phyloP scores from a whole-genome alignment of 352 stramenopile species.

The Thalassiosira mediterranea region DNA sequence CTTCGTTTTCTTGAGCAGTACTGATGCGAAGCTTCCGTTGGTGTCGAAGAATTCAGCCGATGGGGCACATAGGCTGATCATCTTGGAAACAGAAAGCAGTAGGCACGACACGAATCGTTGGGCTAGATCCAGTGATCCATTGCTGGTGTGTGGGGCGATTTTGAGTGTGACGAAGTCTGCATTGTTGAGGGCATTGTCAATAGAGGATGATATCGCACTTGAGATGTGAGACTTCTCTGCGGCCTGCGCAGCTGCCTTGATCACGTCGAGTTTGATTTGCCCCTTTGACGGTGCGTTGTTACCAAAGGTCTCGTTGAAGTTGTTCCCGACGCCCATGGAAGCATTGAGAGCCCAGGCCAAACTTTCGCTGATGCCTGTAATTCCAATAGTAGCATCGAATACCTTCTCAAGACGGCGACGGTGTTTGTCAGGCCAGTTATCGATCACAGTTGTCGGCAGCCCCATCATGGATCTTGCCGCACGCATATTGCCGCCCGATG shows the following conservation, averaged over 20 bases:
- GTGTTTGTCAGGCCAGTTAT: constrained; percentile 47
- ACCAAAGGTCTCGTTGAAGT: constrained; percentile 22
- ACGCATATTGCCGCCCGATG: constrained; percentile 3
- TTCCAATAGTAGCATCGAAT: constrained; percentile 2
- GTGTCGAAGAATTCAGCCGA: constrained; percentile 41
- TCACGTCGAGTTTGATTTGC: constrained; percentile 20
- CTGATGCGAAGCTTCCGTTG: constrained; percentile 47
- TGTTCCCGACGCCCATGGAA: constrained; percentile 1
- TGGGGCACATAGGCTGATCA: constrained; percentile 40
- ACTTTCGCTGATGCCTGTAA: constrained; percentile 22
- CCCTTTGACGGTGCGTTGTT: constrained; percentile 12
- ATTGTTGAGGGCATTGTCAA: constrained; percentile 45
- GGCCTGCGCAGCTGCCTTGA: constrained; percentile 22
- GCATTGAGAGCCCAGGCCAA: constrained; percentile 29
- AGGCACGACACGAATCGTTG: constrained; percentile 40
- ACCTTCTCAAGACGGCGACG: constrained; percentile 31
- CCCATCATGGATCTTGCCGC: constrained; percentile 31
- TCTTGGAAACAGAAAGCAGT: constrained; percentile 42
- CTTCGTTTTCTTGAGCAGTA: constrained; percentile 47
- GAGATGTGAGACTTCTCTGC: constrained; percentile 36
- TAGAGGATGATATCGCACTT: constrained; percentile 22
- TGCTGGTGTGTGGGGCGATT: constrained; percentile 42
- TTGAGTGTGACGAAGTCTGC: constrained; percentile 52
- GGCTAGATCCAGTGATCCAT: constrained; percentile 19
- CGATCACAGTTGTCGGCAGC: constrained; percentile 21